These are phyloP conservation scores for Centaurea solstitialis DNA, from an alignment of 129 eudicot species.

Conservation along the genomic window DNA sequence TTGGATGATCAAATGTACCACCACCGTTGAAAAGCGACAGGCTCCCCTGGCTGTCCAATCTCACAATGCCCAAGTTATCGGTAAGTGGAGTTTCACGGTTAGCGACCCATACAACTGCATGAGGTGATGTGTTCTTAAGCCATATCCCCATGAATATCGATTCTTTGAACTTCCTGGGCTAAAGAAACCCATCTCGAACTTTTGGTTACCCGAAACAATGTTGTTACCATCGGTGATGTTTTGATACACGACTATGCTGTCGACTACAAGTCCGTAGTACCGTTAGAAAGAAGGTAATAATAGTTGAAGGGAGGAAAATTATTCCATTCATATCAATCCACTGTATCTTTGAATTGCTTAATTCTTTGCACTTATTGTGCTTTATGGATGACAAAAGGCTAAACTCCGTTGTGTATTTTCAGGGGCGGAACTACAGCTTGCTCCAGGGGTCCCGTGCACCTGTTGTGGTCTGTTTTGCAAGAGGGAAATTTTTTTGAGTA, in stretches of 20 bases:
- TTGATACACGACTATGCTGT: constrained; percentile 16
- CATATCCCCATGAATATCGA: constrained; percentile 28
- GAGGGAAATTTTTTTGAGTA: too few relatives aligned
- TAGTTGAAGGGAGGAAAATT: not conserved
- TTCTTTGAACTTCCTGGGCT: constrained; percentile 28
- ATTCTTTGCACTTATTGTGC: not conserved
- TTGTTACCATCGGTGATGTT: constrained; percentile 31
- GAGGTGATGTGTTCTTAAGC: constrained; percentile 10
- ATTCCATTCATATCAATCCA: not conserved
- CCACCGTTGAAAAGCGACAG: constrained; percentile 3
- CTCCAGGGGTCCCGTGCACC: too few relatives aligned
- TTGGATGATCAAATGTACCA: constrained; percentile 23
- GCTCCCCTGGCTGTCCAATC: constrained; percentile 19
- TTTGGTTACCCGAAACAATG: constrained; percentile 22
- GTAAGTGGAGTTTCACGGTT: constrained; percentile 13
- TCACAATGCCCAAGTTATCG: constrained; percentile 16
- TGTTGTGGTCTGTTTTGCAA: too few relatives aligned
- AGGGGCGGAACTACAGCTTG: too few relatives aligned
- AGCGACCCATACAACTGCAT: constrained; percentile 30
- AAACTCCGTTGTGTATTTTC: too few relatives aligned
- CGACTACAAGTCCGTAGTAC: not conserved
- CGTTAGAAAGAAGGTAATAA: constrained; percentile 5
- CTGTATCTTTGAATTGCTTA: too few relatives aligned
- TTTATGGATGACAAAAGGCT: too few relatives aligned
- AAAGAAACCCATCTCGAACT: constrained; percentile 41